Base-by-base conservation (phyloP, 1,284 basidiomycete genomes). In the Wolfiporia cocos region DNA sequence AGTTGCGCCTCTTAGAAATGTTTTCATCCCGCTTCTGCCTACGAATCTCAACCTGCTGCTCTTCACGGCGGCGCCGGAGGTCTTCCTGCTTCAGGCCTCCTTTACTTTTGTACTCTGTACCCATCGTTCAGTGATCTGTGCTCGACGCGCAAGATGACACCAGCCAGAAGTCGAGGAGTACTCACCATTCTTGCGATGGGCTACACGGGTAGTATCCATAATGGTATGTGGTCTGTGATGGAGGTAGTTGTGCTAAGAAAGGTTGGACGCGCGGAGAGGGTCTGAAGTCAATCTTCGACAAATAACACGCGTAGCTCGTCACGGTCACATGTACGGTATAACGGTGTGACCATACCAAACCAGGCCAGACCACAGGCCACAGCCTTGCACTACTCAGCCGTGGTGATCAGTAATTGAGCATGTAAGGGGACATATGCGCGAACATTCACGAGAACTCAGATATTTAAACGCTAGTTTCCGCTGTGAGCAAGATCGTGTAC, bases 41-140 rank as follows among this genome's bases (percentile, higher is more conserved):
- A 61, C 93, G 79, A 73, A 97, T 96, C 74, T 97, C 94, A 46
- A 97, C 93, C 61, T 96, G 92, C 63, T 94, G 90, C 64, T 97
- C 93, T 66, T 97, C 93, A 49, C 93, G 82, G 64, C 93, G 84
- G 67, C 92, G 86, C 61, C 94, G 81, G 56, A 96, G 86, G 55
- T 87, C 86, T 50, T 92, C 89, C 56, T 81, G 81, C 64, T 90
- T 91, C 52, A 92, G 71, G 52, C 74, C 81, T 50, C 86, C 84
- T 65, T 91, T 92, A 67, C 78, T 85, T 74, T 92, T 81, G 63
- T 74, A 81, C 47, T 71, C 75, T 78, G 53, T 28, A 40, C 47
- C 63, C 64, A 63, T 66, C 50, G 61, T 61, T 51, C 29, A 54
- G 49, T 38, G 46, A 49, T 21, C 32, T 26, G 21, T 15, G 29